Evolutionary conservation across 352 stramenopile species (phyloP).

Genomic region (Globisporangium middletonii): DNA sequence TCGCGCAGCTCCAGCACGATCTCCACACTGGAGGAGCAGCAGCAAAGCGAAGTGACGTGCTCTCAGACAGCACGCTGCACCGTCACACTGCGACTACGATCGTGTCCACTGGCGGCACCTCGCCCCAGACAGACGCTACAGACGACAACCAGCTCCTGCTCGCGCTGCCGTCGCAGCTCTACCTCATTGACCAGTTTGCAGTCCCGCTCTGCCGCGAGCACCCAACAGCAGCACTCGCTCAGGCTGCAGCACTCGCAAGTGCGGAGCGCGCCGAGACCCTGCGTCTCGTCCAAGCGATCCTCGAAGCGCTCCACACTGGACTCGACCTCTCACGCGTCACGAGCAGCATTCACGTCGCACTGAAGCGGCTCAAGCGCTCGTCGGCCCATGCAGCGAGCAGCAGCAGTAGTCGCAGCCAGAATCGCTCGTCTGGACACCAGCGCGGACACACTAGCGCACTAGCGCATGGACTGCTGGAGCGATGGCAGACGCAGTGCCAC

Average conservation of each 20-base stretch:
- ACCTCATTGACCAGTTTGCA: constrained; percentile 15
- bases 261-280: constrained; percentile 20
- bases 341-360: constrained; percentile 18
- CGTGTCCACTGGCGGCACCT: background rate
- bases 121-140: background rate
- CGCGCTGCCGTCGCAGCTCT: constrained; percentile 24
- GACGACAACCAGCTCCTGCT: constrained; percentile 21
- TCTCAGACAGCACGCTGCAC: too few species aligned
- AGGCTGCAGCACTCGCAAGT: background rate
- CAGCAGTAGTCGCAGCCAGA: background rate
- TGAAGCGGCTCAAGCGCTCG: constrained; percentile 6
- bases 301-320: constrained; percentile 14
- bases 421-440: background rate
- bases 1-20: constrained; percentile 33
- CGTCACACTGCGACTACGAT: too few species aligned
- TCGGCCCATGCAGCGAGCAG: background rate
- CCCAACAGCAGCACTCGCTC: constrained; percentile 1
- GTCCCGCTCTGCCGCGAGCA: constrained; percentile 13
- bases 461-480: constrained; percentile 13
- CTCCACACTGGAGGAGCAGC: constrained; percentile 13
- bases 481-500: constrained; percentile 28
- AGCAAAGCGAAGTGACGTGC: background rate
- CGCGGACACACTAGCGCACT: too few species aligned
- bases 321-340: constrained; percentile 23
- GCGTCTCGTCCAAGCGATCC: constrained; percentile 16